Evolutionary conservation across 2,329 filamentous ascomycete species (phyloP), one percentile per base, ranked within the genome.

Genomic region (Thermomyces lanuginosus): DNA sequence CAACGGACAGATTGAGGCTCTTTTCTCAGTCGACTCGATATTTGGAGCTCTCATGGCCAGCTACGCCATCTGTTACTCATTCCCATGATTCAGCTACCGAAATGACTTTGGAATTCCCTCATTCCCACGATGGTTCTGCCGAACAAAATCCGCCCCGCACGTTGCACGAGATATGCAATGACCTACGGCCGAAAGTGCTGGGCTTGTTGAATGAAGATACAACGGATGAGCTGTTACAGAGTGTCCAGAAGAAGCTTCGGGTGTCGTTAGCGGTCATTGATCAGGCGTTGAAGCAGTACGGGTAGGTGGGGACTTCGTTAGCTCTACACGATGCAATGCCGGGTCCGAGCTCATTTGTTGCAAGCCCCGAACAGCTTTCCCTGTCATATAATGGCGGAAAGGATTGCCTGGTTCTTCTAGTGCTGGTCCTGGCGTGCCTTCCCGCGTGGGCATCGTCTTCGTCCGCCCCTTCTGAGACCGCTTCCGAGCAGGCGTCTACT

Each of bases 371-470:
- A 24, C 27, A 35, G 16, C 15, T 35, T 8, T 26, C 33, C 15
- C 27, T 35, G 3, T 35, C 30, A 12, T 35, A 35, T 23, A 35
- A 35, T 18, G 33, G 33, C 24, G 33, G 33, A 4, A 33, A 35
- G 14, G 30, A 35, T 20, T 35, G 33, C 7, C 33, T 35, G 11
- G 30, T 35, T 19, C 22, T 35, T 4, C 21, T 35, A 5, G 26
- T 35, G 8, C 16, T 35, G 15, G 33, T 35, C 15, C 19, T 33
- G n/a, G 31, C 24, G 9, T 33, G 28, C 10, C 25, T 33, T 6
- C 27, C 33, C 9, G 22, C 24, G 11, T 22, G 19, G 8, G 16
- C 10, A 22, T 9, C 22, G 14, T 26, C 24, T 5, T 9, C 4
- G n/a, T 6, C 24, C 11, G 4, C 3, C 14, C 3, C 4, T 16